Conservation (phyloP, 352 stramenopile genomes). For the Salisapilia sapeloensis region DNA sequence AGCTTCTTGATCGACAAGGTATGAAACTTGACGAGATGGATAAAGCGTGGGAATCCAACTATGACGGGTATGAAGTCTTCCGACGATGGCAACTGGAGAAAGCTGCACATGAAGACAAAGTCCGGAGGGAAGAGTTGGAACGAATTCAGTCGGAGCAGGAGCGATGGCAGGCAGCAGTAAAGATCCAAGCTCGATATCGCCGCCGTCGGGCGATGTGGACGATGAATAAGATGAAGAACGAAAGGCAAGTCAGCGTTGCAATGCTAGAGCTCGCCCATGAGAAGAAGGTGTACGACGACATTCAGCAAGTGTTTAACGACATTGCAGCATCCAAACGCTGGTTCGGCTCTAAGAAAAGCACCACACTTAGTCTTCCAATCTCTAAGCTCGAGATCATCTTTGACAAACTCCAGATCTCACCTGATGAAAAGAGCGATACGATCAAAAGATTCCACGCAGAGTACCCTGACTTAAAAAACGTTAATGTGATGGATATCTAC, state of each 20-base stretch:
- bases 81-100: slow-evolving; percentile 45
- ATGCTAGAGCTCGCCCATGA: slow-evolving; percentile 28
- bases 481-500: slow-evolving; percentile 52
- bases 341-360: slow-evolving; percentile 1
- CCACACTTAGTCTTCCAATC: slow-evolving; percentile 20
- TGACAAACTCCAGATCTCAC: slow-evolving; percentile 10
- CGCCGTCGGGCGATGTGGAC: slow-evolving; percentile 30
- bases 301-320: slow-evolving; percentile 20
- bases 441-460: slow-evolving; percentile 14
- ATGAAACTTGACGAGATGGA: slow-evolving; percentile 6
- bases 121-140: slow-evolving; percentile 11
- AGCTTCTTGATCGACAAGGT: slow-evolving; percentile 10
- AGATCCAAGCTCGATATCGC: slow-evolving; percentile 52
- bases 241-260: slow-evolving; percentile 22
- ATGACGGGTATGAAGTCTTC: slow-evolving; percentile 48
- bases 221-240: slow-evolving; percentile 20
- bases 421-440: slow-evolving; percentile 10
- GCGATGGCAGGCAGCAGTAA: slow-evolving; percentile 17
- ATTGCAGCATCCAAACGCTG: slow-evolving; percentile 5
- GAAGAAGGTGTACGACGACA: slow-evolving; percentile 24
- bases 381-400: slow-evolving; percentile 24
- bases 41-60: slow-evolving; percentile 18
- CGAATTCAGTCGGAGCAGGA: slow-evolving; percentile 7
- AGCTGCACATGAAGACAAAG: slow-evolving; percentile 27
- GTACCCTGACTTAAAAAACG: slow-evolving; percentile 17